Evolutionary conservation across 2,329 filamentous ascomycete species (phyloP).

Genomic region (Clarireedia monteithiana): DNA sequence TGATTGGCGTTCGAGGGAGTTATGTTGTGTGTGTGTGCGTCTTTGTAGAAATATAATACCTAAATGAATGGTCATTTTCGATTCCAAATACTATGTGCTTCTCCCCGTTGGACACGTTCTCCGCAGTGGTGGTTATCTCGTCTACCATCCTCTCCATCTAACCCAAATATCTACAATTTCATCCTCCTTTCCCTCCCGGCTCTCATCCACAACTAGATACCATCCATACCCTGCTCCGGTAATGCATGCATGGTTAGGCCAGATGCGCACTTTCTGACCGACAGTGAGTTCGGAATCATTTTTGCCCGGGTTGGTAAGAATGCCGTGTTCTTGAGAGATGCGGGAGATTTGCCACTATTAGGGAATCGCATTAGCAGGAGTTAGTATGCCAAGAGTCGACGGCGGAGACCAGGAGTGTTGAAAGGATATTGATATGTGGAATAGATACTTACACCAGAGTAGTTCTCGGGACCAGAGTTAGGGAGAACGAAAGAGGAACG

Average conservation of each 20-base stretch:
- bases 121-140: not conserved
- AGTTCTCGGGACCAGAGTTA: constrained; percentile 3
- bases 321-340: constrained; percentile 73
- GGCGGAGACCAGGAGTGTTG: too few species aligned
- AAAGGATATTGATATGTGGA: not conserved
- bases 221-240: constrained; percentile 62
- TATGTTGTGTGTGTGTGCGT: constrained; percentile 1
- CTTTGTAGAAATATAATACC: constrained; percentile 10
- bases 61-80: not conserved
- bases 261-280: constrained; percentile 62
- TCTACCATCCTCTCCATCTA: constrained; percentile 62
- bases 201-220: constrained; percentile 67
- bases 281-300: constrained; percentile 44
- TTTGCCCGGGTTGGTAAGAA: constrained; percentile 50
- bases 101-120: not conserved
- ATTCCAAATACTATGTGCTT: not conserved
- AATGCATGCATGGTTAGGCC: constrained; percentile 78
- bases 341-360: constrained; percentile 56
- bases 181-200: constrained; percentile 43
- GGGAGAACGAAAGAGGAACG: constrained; percentile 13
- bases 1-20: constrained; percentile 7
- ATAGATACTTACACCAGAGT: not conserved
- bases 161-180: constrained; percentile 70
- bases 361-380: not conserved
- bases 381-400: not conserved